phyloP scores from a whole-genome alignment of 2,329 filamentous ascomycete genomes.

The Herpotrichia juniperi region DNA sequence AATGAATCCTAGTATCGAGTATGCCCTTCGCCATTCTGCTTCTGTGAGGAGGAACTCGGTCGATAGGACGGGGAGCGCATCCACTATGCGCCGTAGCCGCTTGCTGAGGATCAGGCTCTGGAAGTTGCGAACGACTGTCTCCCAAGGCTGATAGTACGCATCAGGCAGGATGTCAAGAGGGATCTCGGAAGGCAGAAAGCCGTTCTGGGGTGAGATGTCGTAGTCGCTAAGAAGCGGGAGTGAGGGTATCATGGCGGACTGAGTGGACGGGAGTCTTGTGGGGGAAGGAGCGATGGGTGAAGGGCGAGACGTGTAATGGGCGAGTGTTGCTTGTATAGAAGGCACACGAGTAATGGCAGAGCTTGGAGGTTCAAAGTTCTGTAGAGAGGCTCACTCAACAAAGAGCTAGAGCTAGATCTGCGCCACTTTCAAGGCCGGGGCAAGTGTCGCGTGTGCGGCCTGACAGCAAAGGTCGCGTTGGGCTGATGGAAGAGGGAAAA shows the following conservation, averaged over 20 bases:
- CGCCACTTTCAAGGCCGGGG: constrained; percentile 3
- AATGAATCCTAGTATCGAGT: constrained; percentile 78
- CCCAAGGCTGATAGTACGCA: constrained; percentile 94
- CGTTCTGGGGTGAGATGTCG: constrained; percentile 77
- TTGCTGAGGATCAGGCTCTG: constrained; percentile 86
- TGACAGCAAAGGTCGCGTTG: neutral
- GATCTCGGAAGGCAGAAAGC: constrained; percentile 83
- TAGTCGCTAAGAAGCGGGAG: constrained; percentile 70
- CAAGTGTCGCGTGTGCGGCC: neutral
- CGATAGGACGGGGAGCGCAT: constrained; percentile 81
- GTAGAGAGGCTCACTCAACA: constrained; percentile 3
- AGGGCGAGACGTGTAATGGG: neutral
- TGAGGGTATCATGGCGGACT: constrained; percentile 46
- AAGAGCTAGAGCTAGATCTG: constrained; percentile 2
- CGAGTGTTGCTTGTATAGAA: neutral
- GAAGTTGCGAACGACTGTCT: constrained; percentile 82
- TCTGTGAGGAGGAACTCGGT: constrained; percentile 82
- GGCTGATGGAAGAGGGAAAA: neutral
- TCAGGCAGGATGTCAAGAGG: constrained; percentile 84
- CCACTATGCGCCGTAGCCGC: constrained; percentile 78
- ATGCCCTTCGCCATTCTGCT: constrained; percentile 89
- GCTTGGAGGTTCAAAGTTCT: constrained; percentile 3
- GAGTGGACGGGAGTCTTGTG: neutral
- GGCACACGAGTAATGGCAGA: neutral
- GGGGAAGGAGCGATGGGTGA: neutral